Conservation (phyloP, 2,329 filamentous ascomycete genomes). For the Leptographium flavum region DNA sequence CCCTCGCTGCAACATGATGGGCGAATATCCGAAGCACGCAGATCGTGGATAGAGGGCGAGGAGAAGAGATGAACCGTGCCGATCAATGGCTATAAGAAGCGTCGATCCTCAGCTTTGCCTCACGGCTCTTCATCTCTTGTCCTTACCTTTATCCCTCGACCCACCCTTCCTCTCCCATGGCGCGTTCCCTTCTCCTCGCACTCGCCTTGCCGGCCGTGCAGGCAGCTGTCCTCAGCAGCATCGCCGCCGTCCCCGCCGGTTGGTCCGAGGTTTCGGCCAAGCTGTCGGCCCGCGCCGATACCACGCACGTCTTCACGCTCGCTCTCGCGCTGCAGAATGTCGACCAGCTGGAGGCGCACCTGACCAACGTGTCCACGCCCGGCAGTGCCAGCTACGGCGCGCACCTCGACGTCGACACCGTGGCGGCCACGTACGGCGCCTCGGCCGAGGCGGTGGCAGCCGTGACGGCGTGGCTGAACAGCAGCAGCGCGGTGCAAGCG, state of each 20-base stretch:
- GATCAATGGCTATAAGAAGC: no score
- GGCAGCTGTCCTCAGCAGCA: slow-evolving; percentile 7
- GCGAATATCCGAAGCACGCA: no score
- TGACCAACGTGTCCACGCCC: slow-evolving; percentile 48
- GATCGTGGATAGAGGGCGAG: no score
- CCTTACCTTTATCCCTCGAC: neutral
- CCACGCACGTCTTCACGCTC: slow-evolving; percentile 13
- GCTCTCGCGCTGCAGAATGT: slow-evolving; percentile 15
- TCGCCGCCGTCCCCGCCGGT: slow-evolving; percentile 7
- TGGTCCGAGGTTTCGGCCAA: slow-evolving; percentile 4
- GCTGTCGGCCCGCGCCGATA: neutral
- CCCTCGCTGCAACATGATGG: no score
- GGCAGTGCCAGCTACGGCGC: slow-evolving; percentile 42
- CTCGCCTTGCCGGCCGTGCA: slow-evolving; percentile 5
- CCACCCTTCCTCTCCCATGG: neutral
- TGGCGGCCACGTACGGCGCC: slow-evolving; percentile 38
- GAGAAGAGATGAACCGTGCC: no score
- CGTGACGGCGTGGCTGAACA: slow-evolving; percentile 40
- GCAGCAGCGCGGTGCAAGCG: slow-evolving; percentile 28
- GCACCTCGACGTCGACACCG: slow-evolving; percentile 43
- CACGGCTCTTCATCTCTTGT: no score
- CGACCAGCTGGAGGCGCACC: slow-evolving; percentile 36
- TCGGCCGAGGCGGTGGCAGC: slow-evolving; percentile 28
- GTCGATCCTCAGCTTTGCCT: no score
- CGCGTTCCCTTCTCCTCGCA: neutral